phyloP scores from a whole-genome alignment of 306 rosid species.

The Glycine soja region DNA sequence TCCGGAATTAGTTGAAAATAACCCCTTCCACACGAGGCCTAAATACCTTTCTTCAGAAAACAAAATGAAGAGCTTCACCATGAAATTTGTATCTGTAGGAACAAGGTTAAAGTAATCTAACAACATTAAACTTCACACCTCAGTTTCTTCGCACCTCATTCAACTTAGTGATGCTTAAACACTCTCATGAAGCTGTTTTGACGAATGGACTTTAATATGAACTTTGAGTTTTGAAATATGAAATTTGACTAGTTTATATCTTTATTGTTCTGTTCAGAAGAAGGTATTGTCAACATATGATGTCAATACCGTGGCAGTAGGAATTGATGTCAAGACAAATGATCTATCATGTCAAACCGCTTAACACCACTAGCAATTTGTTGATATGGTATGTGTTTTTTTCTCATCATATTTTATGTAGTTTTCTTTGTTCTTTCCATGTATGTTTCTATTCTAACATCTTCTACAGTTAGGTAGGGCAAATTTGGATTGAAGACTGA shows the following conservation, averaged over 20 bases:
- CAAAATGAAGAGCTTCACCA: slow-evolving; percentile 8
- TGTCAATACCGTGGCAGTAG: slow-evolving; percentile 50
- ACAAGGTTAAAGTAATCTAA: not conserved
- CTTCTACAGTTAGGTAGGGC: slow-evolving; percentile 30
- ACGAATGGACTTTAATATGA: not conserved
- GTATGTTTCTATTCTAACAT: not conserved
- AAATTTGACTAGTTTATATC: slow-evolving; percentile 30
- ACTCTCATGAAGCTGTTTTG: not conserved
- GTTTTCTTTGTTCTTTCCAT: not conserved
- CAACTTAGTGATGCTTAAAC: not conserved
- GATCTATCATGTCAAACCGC: slow-evolving; percentile 59
- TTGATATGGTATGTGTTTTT: slow-evolving; percentile 41
- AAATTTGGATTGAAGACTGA: slow-evolving; percentile 34
- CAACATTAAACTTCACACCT: slow-evolving; percentile 17
- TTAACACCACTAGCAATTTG: slow-evolving; percentile 46
- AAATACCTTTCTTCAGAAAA: not conserved
- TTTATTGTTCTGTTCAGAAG: slow-evolving; percentile 52
- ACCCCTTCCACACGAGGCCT: not conserved
- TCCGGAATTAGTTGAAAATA: not conserved
- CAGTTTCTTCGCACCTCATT: no score
- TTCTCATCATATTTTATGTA: not conserved
- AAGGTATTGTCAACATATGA: slow-evolving; percentile 58
- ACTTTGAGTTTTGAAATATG: not conserved
- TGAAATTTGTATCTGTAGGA: not conserved
- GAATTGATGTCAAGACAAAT: slow-evolving; percentile 44